Evolutionary conservation across 2,329 filamentous ascomycete genomes (phyloP).

Genomic region (Chrysosporium queenslandicum): DNA sequence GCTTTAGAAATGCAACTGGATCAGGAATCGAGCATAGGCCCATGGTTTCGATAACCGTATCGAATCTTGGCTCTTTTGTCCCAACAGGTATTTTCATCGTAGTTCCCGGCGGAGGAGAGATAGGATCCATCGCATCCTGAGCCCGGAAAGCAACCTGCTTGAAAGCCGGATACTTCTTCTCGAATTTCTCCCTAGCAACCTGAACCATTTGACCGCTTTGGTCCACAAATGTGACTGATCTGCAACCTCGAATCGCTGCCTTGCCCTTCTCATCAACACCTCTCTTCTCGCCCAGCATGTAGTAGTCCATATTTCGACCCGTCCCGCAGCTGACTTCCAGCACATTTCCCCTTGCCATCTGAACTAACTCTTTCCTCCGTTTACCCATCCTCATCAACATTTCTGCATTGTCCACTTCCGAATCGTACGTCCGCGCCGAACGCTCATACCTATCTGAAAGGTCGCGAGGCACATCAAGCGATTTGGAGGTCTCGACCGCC

Average conservation of each 20-base stretch:
- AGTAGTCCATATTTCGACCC: conserved; percentile 40
- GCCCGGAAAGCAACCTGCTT: conserved; percentile 27
- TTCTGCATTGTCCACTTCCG: conserved; percentile 38
- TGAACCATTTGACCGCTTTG: conserved; percentile 41
- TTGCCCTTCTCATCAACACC: conserved; percentile 26
- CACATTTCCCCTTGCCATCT: conserved; percentile 37
- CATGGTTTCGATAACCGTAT: conserved; percentile 44
- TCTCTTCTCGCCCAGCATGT: conserved; percentile 32
- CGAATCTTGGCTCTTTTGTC: conserved; percentile 26
- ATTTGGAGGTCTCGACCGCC: conserved; percentile 26
- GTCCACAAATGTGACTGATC: conserved; percentile 40
- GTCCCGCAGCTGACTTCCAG: conserved; percentile 44
- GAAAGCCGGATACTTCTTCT: conserved; percentile 27
- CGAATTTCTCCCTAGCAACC: conserved; percentile 38
- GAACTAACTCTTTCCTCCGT: conserved; percentile 36
- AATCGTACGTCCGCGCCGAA: conserved; percentile 37
- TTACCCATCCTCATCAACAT: conserved; percentile 33
- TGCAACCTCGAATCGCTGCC: conserved; percentile 28
- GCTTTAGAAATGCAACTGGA: conserved; percentile 34
- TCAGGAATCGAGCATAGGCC: conserved; percentile 41
- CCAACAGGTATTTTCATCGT: conserved; percentile 4
- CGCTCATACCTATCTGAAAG: conserved; percentile 40
- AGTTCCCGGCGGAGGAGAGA: conserved; percentile 12
- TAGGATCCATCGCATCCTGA: conserved; percentile 29
- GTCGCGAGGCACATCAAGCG: conserved; percentile 31